Evolutionary conservation across 345 rosid species (phyloP).

Genomic region (Cochlearia excelsa): DNA sequence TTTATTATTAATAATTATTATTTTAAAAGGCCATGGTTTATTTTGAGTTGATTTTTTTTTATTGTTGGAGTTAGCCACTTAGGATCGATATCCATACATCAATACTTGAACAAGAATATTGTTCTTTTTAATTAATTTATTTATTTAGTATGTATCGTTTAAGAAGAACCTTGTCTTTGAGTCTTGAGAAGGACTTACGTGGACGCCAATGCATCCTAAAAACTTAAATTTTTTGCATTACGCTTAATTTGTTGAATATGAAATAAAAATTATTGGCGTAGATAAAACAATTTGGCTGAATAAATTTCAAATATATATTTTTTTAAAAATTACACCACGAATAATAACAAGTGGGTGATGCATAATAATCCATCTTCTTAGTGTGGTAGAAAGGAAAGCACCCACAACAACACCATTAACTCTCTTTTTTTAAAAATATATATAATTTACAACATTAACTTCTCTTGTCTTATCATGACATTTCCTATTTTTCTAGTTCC

Average conservation of each 20-base stretch:
- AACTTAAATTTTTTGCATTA: constrained; percentile 16
- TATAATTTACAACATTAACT: constrained; percentile 4
- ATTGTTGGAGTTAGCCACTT: constrained; percentile 5
- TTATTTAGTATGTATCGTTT: constrained; percentile 19
- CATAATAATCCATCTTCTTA: constrained; percentile 30
- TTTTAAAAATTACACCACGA: no score
- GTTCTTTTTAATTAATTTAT: neutral
- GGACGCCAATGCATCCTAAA: constrained; percentile 34
- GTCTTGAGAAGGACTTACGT: constrained; percentile 36
- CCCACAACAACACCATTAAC: constrained; percentile 27
- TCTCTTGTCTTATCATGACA: constrained; percentile 18
- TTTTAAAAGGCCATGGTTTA: no score
- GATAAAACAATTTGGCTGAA: constrained; percentile 17
- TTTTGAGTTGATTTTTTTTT: neutral
- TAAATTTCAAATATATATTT: constrained; percentile 1
- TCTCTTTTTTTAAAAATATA: neutral
- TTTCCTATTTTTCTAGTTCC: constrained; percentile 7
- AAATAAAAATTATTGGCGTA: constrained; percentile 21
- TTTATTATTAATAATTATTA: no score
- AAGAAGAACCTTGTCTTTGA: constrained; percentile 23
- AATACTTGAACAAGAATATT: constrained; percentile 17
- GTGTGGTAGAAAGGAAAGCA: constrained; percentile 32
- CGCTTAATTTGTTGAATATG: constrained; percentile 14
- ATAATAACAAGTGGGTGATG: constrained; percentile 34
- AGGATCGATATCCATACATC: constrained; percentile 14